Conservation (phyloP, 2,329 filamentous ascomycete genomes). For the Hypoxylon sp. region DNA sequence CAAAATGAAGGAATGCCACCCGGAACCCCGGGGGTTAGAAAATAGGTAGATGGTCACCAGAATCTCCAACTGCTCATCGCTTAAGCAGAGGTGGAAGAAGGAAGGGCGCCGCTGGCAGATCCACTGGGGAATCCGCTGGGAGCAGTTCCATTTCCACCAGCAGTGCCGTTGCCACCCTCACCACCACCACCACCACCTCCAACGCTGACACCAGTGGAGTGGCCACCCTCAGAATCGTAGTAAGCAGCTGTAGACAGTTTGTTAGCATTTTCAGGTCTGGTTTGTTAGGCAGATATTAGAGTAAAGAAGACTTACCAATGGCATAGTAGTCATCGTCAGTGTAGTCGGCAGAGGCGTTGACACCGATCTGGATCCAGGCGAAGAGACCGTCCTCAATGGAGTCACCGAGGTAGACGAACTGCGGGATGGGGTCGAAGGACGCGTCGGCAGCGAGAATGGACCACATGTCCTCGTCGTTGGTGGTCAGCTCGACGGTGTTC, state of each 20-base stretch:
- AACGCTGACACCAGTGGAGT: constrained; percentile 33
- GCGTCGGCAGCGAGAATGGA: constrained; percentile 42
- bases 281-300: not conserved
- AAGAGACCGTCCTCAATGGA: constrained; percentile 56
- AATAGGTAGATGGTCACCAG: too few relatives aligned
- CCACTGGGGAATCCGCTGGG: constrained; percentile 25
- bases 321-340: constrained; percentile 41
- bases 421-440: constrained; percentile 57
- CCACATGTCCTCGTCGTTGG: constrained; percentile 48
- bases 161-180: constrained; percentile 40
- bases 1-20: too few relatives aligned
- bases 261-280: not conserved
- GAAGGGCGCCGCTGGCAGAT: constrained; percentile 18
- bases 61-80: too few relatives aligned
- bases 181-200: constrained; percentile 26
- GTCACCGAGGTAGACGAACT: constrained; percentile 62
- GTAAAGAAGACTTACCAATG: constrained; percentile 26
- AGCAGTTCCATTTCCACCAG: constrained; percentile 24
- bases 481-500: constrained; percentile 43
- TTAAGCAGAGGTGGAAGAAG: constrained; percentile 19
- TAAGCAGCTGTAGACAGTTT: constrained; percentile 35
- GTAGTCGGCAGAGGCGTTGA: constrained; percentile 52
- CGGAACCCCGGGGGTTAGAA: too few relatives aligned
- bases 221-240: constrained; percentile 42
- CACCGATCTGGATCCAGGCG: constrained; percentile 58